Evolutionary conservation across 208 protist genomes (phyloP), one percentile per base, ranked within the genome.

Genomic region (Wallacemonas sp.): DNA sequence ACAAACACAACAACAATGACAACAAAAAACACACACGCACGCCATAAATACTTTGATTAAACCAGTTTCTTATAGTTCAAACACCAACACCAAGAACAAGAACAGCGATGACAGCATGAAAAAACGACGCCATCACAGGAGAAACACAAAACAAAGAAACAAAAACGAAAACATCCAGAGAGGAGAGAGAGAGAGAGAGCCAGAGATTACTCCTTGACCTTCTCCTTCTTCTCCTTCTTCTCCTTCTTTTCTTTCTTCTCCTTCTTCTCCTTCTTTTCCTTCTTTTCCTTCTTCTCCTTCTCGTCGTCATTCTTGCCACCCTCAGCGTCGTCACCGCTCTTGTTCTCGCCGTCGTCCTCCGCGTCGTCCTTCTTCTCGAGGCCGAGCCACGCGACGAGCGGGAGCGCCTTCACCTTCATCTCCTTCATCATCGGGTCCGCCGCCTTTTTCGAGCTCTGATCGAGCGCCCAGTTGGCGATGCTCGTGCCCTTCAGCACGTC

Each of bases 321-420:
- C 61, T 55, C 32, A 9, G 44, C 44, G 5, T 5, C 19, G 26
- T 58, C 52, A 49, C 19, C 47, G 24, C 43, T 48, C 17, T 48
- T 39, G n/a, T 16, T 21, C 9, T 14, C 33, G 26, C n/a, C 24
- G 41, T 60, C 27, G 24, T 58, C 52, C 19, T 49, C 43, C 32
- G 26, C 21, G 24, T 58, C 52, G 8, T 49, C 43, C 32, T 14
- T 19, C 56, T 74, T 65, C 29, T 76, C 56, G 17, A 78, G 63
- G 36, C 57, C 74, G 52, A 95, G 75, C 85, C 88, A 92, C 2
- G 74, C 70, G 12, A 88, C 65, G 30, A 92, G 69, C 11, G 84
- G 78, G 2, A 57, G 70, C 12, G 74, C 58, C 63, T 81, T 81
- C 32, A 64, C 47, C 47, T 80, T 74, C 73, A 91, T 84, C 62